These are phyloP conservation scores for Cyanodermella asteris DNA, from an alignment of 2,329 filamentous ascomycete species.

Conservation along the genomic window DNA sequence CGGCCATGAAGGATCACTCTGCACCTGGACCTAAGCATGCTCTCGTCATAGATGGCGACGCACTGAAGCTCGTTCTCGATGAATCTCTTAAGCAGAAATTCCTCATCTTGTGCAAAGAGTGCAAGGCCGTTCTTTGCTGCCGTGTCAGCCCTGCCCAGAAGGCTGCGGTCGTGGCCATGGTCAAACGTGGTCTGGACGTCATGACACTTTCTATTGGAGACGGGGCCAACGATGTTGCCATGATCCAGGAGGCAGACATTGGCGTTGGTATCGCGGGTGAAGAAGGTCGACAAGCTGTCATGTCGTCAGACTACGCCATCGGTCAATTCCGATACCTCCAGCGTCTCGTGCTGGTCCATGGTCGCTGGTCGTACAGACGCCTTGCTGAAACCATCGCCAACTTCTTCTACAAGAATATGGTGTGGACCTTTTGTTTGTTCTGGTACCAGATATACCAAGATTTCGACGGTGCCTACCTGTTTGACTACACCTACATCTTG, in stretches of 20 bases:
- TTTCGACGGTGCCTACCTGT: slow-evolving; percentile 90
- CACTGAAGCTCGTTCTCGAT: slow-evolving; percentile 67
- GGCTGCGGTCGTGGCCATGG: slow-evolving; percentile 87
- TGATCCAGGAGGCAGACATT: slow-evolving; percentile 96
- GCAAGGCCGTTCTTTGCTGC: slow-evolving; percentile 88
- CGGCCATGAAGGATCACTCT: slow-evolving; percentile 63
- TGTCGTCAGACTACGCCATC: slow-evolving; percentile 92
- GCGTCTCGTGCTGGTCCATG: slow-evolving; percentile 69
- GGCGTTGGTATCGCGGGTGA: slow-evolving; percentile 87
- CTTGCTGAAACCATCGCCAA: slow-evolving; percentile 88
- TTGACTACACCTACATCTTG: slow-evolving; percentile 94
- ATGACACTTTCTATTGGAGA: slow-evolving; percentile 90
- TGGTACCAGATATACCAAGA: slow-evolving; percentile 94
- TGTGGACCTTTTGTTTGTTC: slow-evolving; percentile 92
- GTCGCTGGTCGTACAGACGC: slow-evolving; percentile 87
- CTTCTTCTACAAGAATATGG: slow-evolving; percentile 99
- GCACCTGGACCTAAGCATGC: slow-evolving; percentile 75
- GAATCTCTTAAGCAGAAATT: slow-evolving; percentile 78
- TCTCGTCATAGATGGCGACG: slow-evolving; percentile 85
- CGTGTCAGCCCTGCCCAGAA: slow-evolving; percentile 94
- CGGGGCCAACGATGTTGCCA: slow-evolving; percentile 87
- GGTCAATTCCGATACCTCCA: slow-evolving; percentile 82
- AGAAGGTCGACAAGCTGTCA: slow-evolving; percentile 77
- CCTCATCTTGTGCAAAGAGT: slow-evolving; percentile 85
- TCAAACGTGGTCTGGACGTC: slow-evolving; percentile 83